Base-by-base conservation (phyloP, 2,329 filamentous ascomycete species). In the Sporothrix pallida region DNA sequence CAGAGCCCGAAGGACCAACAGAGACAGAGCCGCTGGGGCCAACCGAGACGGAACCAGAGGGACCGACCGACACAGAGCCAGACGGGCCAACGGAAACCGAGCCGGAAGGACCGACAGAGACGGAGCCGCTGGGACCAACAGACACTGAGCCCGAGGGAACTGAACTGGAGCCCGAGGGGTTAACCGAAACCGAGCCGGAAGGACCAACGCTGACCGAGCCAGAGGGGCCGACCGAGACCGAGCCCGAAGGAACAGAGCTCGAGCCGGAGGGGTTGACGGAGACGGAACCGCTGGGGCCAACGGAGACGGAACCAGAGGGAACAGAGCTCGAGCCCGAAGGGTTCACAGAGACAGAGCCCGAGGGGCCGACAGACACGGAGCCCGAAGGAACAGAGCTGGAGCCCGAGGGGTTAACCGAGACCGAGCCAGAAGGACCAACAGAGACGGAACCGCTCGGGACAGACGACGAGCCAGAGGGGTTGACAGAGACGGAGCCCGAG, bases 1-100 rank as follows among this genome's bases (percentile, higher is more conserved):
- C 20, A 31, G 63, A 46, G 46, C 63, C 63, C 1, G 65, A 68
- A 1, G 46, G 58, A 15, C 58, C 68, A 42, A 52, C 72, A n/a
- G 73, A 72, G 17, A 46, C 20, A 31, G 63, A 46, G 46, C 63
- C 63, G 5, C 23, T 37, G 3, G 58, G 58, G 31, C 31, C 31
- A 15, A 15, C 23, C 8, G 54, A 58, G 54, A 5, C 26, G 15
- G 23, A 23, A 26, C 50, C 50, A 20, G 52, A 54, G 2, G 23
- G 23, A 37, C 56, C 56, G n/a, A 20, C 52, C 52, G 52, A 58
- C 7, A 17, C 56, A 15, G 20, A 31, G 56, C 56, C 56, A 31
- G 56, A 60, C 17, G 52, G 52, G 13, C 7, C 56, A 26, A n/a
- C 3, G 17, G 13, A 37, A 17, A 68, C 48, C 15, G 48, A 56